Evolutionary conservation across 495 filamentous ascomycete genomes (phyloP), one percentile per base, ranked within the genome.

Genomic region (Apiosordaria backusii): DNA sequence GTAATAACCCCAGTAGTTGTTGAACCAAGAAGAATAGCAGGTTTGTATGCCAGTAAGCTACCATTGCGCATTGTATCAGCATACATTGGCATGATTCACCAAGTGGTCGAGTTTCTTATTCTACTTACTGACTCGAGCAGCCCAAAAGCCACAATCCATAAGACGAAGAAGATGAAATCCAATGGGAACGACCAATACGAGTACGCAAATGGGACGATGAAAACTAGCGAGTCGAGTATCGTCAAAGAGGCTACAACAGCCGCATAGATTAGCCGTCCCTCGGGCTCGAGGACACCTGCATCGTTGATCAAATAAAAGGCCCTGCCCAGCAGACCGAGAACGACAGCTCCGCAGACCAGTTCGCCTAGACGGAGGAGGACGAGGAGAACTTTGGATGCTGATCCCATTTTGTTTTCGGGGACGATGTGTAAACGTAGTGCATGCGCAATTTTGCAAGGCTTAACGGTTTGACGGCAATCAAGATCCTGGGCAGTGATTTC

Each of bases 1-100:
- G 62, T 73, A 70, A 40, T 70, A 73, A 3, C 71, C 71, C 71
- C 71, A 70, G 55, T 73, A 71, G 0, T 4, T 59, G 15, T 40
- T 54, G 27, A 54, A 70, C 68, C 71, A 73, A 2, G 45, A 57
- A 0, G 61, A 54, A 2, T 57, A 18, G 59, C 71, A 72, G 3
- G 68, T 58, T 21, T 64, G 22, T 4, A 23, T 67, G 3, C 71
- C 59, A 6, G 65, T 68, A 19, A 72, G 54, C 70, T 72, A 13
- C 63, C 5, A 2, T 45, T 45, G 35, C 4, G 4, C 2, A 0
- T 4, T n/a, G 3, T 23, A n/a, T 55, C 22, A 55, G 21, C 15
- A 16, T 52, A 15, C 23, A 19, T 24, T 19, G 57, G 19, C 27
- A 18, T n/a, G 24, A 13, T 18, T 50, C 62, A 22, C n/a, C n/a